These are phyloP conservation scores for Aphanocladium album DNA, from an alignment of 2,329 filamentous ascomycete genomes.

Conservation along the genomic window DNA sequence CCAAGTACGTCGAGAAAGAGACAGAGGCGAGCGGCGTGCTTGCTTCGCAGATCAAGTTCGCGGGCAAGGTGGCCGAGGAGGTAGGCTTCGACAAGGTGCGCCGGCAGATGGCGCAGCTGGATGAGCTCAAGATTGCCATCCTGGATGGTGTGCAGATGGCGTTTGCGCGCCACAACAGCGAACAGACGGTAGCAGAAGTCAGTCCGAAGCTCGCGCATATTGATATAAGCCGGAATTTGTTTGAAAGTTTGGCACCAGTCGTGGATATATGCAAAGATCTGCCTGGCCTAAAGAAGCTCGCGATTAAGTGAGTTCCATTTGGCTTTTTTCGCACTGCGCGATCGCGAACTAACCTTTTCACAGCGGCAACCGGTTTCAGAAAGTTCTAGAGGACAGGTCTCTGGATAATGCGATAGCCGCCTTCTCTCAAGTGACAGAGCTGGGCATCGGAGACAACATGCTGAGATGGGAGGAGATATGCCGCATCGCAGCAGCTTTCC, in stretches of 20 bases:
- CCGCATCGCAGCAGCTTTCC: conserved; percentile 49
- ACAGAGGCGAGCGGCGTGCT: conserved; percentile 25
- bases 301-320: conserved; percentile 59
- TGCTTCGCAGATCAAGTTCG: conserved; percentile 56
- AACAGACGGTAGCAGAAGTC: conserved; percentile 40
- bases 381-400: conserved; percentile 31
- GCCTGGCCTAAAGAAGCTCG: conserved; percentile 58
- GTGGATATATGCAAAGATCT: conserved; percentile 67
- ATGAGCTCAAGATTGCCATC: conserved; percentile 74
- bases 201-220: conserved; percentile 69
- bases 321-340: background rate
- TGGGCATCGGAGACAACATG: conserved; percentile 64
- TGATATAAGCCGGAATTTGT: conserved; percentile 79
- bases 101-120: conserved; percentile 68
- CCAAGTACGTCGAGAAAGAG: conserved; percentile 67
- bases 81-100: conserved; percentile 93
- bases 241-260: conserved; percentile 63
- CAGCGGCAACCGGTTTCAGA: conserved; percentile 69
- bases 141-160: conserved; percentile 69
- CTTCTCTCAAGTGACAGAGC: conserved; percentile 50
- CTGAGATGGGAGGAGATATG: conserved; percentile 62
- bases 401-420: conserved; percentile 30
- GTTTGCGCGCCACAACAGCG: conserved; percentile 27
- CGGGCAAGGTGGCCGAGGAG: conserved; percentile 82
- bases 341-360: conserved; percentile 15